Evolutionary conservation across 306 rosid genomes (phyloP).

Genomic region (Rosa persica): DNA sequence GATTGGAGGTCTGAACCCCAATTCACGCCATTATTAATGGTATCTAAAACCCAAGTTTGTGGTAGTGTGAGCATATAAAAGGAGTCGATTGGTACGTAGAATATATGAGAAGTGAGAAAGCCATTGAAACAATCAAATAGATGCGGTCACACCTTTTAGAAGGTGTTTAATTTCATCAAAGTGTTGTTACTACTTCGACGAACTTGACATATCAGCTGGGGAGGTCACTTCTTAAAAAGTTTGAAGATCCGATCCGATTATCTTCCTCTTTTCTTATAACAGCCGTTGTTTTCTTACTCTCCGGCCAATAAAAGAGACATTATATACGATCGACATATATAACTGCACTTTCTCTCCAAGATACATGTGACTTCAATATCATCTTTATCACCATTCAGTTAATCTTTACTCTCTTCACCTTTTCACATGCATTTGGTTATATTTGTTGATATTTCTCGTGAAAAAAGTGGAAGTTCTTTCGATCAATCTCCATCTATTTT

Average conservation of each 20-base stretch:
- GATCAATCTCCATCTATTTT: neutral
- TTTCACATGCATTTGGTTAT: slow-evolving; percentile 5
- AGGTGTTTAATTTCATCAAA: neutral
- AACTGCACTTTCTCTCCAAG: neutral
- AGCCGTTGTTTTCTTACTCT: neutral
- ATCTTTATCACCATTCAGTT: neutral
- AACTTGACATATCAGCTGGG: neutral
- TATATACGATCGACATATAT: neutral
- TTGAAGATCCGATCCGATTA: neutral
- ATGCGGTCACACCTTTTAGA: neutral
- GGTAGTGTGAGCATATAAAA: too few species aligned
- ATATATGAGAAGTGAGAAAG: too few species aligned
- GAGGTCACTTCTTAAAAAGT: neutral
- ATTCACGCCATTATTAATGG: too few species aligned
- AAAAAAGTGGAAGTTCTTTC: neutral
- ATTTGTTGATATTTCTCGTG: neutral
- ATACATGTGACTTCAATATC: neutral
- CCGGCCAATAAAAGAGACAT: neutral
- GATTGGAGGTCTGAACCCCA: too few species aligned
- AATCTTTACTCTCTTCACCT: neutral
- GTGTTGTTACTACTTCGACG: neutral
- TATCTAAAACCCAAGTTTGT: too few species aligned
- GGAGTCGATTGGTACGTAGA: too few species aligned
- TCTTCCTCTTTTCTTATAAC: neutral
- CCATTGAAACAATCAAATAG: too few species aligned